These are phyloP conservation scores for Cyphellophora europaea DNA, from an alignment of 2,329 filamentous ascomycete species.

Conservation along the genomic window DNA sequence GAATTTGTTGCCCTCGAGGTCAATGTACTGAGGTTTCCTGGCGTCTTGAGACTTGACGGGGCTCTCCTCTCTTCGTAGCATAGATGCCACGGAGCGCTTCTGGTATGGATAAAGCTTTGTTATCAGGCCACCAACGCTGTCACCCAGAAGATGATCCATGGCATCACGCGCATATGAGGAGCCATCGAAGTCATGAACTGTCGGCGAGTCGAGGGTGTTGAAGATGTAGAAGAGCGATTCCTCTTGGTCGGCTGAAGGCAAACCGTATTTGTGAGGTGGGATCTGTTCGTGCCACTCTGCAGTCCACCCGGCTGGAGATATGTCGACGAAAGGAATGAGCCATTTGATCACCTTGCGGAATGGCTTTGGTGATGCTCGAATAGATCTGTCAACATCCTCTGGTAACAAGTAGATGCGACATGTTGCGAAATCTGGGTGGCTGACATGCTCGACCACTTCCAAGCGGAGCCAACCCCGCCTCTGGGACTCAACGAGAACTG, in stretches of 20 bases:
- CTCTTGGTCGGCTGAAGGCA: constrained; percentile 21
- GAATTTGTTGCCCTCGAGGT: constrained; percentile 54
- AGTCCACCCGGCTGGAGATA: constrained; percentile 29
- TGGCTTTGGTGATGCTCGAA: constrained; percentile 24
- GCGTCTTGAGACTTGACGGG: constrained; percentile 62
- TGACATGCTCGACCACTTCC: background rate
- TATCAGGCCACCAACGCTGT: constrained; percentile 27
- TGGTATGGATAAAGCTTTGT: constrained; percentile 71
- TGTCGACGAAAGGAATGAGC: constrained; percentile 31
- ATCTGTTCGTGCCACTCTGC: constrained; percentile 18
- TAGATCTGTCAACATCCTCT: constrained; percentile 27
- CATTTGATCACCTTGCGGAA: constrained; percentile 27
- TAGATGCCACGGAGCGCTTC: constrained; percentile 65
- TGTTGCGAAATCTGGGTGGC: background rate
- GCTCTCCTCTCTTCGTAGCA: constrained; percentile 71
- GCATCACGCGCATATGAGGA: constrained; percentile 23
- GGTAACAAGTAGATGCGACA: constrained; percentile 29
- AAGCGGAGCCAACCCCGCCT: background rate
- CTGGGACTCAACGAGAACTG: background rate
- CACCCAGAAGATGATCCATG: constrained; percentile 27
- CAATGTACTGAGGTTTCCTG: constrained; percentile 50
- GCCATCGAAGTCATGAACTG: constrained; percentile 22
- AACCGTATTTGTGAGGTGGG: constrained; percentile 10
- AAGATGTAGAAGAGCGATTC: constrained; percentile 42
- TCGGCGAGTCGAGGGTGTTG: constrained; percentile 33